These are phyloP conservation scores for Prinsepia uniflora DNA, from an alignment of 306 rosid genomes.

Conservation along the genomic window DNA sequence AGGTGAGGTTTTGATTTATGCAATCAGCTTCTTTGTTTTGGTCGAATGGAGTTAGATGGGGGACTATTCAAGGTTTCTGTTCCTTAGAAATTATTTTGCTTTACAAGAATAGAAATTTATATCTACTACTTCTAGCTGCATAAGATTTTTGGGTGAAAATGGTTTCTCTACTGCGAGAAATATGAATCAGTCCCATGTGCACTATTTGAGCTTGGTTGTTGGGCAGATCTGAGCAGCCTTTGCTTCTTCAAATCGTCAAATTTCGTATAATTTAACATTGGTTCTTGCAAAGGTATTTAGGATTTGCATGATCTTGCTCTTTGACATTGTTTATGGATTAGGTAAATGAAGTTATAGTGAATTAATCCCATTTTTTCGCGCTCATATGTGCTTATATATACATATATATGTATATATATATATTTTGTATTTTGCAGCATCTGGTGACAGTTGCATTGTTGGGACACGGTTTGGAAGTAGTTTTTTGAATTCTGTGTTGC, in stretches of 20 bases:
- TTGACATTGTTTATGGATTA: background rate
- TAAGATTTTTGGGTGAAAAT: background rate
- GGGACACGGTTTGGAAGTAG: constrained; percentile 8
- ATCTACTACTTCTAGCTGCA: background rate
- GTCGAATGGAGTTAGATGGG: constrained; percentile 13
- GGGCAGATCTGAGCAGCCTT: constrained; percentile 23
- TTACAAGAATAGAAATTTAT: background rate
- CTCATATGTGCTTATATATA: background rate
- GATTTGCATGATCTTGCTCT: constrained; percentile 7
- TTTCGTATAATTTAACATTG: background rate
- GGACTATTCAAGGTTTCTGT: constrained; percentile 7
- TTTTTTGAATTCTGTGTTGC: constrained; percentile 13
- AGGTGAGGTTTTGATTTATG: constrained; percentile 27
- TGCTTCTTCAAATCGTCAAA: background rate
- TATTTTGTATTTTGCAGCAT: constrained; percentile 31
- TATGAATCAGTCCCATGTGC: constrained; percentile 6
- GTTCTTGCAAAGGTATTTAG: background rate
- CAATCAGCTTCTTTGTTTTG: constrained; percentile 21
- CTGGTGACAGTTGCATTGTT: constrained; percentile 21
- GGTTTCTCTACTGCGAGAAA: constrained; percentile 1
- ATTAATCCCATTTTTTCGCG: background rate
- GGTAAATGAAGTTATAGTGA: background rate
- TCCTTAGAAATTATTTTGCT: background rate
- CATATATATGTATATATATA: constrained; percentile 22
- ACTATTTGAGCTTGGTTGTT: background rate